Base-by-base conservation (phyloP, 2,329 filamentous ascomycete genomes). In the Diplocarpon mali region DNA sequence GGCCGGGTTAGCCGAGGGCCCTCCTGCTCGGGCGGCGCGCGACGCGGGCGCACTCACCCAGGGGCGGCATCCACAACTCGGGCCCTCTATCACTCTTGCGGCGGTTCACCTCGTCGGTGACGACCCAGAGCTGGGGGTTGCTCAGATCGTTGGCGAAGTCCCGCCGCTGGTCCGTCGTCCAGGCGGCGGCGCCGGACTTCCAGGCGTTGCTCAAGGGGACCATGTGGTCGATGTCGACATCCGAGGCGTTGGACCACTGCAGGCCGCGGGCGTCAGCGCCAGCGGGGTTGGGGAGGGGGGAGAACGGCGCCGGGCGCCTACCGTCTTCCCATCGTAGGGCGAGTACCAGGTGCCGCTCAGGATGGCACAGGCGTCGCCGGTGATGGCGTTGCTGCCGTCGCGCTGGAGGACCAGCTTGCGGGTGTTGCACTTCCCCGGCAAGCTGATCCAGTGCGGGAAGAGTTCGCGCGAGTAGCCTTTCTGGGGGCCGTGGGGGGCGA, bases 201-300 rank as follows among this genome's bases (percentile, higher is more conserved):
- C 84, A 90, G 5, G 85, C 84, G 58, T 89, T 86, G 60, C 81
- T 80, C 49, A 93, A 62, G 1, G 86, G 85, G 2, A 93, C 83
- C 65, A 92, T 71, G 61, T 92, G 86, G 62, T 92, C 86, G 48
- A 92, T 90, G 54, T 90, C 84, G 1, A 92, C 62, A 54, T 89
- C 82, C 14, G 70, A 73, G 1, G 83, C 75, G 0, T 69, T 67
- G 0, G 76, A 81, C 80, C 82, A 87, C 1, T 43, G 17, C n/a
- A n/a, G n/a, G n/a, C n/a, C n/a, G n/a, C n/a, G n/a, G n/a, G n/a
- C n/a, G n/a, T n/a, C n/a, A n/a, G n/a, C n/a, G n/a, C n/a, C n/a
- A n/a, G n/a, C n/a, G n/a, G n/a, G n/a, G n/a, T n/a, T n/a, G n/a
- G n/a, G n/a, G n/a, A n/a, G n/a, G n/a, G n/a, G n/a, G n/a, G n/a